Base-by-base conservation (phyloP, 345 rosid genomes). In the Rhodomyrtus tomentosa region DNA sequence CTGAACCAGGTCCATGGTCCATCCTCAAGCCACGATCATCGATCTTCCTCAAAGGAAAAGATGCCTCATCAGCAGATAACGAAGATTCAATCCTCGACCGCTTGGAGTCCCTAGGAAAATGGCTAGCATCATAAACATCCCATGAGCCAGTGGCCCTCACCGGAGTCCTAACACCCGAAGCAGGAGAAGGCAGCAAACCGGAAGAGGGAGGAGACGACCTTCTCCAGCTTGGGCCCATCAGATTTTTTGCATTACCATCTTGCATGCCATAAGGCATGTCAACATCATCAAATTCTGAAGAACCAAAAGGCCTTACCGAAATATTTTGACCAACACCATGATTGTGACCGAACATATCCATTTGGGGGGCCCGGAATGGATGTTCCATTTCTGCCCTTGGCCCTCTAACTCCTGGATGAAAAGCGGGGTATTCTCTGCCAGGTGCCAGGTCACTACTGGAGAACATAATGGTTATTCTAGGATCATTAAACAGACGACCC, bases 401-500 rank as follows among this genome's bases (percentile, higher is more conserved):
- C 54, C 91, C 94, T 86, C 91, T 94, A 50, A 83, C 87, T 76
- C 95, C 94, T 53, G 94, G 89, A 85, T 90, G 85, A 84, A 91
- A 88, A 54, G 88, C 86, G 4, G 91, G 80, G 87, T 86, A 87
- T 16, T 93, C 98, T 91, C 89, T 92, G 18, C 91, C 94, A 42
- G 94, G 93, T 50, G 94, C 94, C 84, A 92, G 84, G 81, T 87
- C 95, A 86, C 96, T 93, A 82, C 91, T 93, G 58, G 96, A 92
- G 86, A 85, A 97, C 98, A 92, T 91, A 38, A 95, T 97, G 50
- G 96, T 94, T 84, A 97, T 95, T 81, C 98, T 93, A 84, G 98
- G 94, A 88, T 97, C 98, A 62, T 94, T 95, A 85, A 97, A 95
- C 82, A 97, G 91, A 84, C 99, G 91, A 52, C 99, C 98, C 82